These are phyloP conservation scores for Neohortaea acidophila DNA, from an alignment of 495 filamentous ascomycete genomes.

Conservation along the genomic window DNA sequence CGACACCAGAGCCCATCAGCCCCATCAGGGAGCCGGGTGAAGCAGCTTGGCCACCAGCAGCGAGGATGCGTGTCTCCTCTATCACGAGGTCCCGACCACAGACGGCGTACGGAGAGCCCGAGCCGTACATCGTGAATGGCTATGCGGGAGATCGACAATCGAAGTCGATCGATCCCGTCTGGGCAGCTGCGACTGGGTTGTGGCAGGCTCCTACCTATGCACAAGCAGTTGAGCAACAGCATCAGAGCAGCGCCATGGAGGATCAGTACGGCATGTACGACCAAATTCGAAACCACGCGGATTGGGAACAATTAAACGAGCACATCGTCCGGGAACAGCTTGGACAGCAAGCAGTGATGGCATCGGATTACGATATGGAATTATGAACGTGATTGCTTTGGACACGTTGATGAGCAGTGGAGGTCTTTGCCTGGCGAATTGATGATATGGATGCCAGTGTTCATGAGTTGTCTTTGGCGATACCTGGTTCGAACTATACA, in stretches of 20 bases:
- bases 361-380: constrained; percentile 12
- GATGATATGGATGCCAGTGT: too few species aligned
- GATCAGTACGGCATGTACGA: constrained; percentile 14
- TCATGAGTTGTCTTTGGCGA: too few species aligned
- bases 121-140: constrained; percentile 10
- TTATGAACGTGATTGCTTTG: too few species aligned
- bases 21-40: constrained; percentile 11
- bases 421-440: too few species aligned
- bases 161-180: constrained; percentile 9
- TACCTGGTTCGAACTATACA: too few species aligned
- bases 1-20: constrained; percentile 5
- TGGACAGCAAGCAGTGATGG: neutral
- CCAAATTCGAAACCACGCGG: constrained; percentile 17
- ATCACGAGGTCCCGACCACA: neutral
- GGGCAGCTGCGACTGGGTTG: constrained; percentile 9
- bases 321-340: constrained; percentile 7
- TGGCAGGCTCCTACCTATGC: constrained; percentile 14
- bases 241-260: constrained; percentile 6
- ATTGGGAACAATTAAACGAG: constrained; percentile 17
- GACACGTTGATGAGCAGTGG: too few species aligned
- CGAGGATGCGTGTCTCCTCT: constrained; percentile 12
- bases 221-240: constrained; percentile 8
- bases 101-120: constrained; percentile 1
- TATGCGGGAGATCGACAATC: neutral
- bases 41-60: constrained; percentile 13